Percentiles rank a stretch among this genome's conserved stretches.
These are phyloP conservation scores for Lagerstroemia speciosa DNA, from an alignment of 345 rosid genomes.

Conservation along the genomic window DNA sequence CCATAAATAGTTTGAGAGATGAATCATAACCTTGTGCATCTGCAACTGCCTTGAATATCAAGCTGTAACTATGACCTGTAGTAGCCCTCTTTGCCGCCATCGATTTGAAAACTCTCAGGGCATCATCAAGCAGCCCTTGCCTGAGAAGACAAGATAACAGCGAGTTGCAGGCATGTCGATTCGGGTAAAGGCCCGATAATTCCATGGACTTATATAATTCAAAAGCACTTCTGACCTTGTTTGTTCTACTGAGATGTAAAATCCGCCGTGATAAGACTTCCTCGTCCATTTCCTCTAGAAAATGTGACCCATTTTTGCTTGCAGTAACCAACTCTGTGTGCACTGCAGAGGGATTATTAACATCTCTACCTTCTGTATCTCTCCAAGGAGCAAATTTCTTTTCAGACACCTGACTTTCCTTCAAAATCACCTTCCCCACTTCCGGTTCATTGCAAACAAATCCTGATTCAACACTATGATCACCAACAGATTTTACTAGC, in stretches of 20 bases:
- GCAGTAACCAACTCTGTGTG: neutral
- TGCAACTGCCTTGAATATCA: constrained; percentile 60
- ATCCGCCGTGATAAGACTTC: constrained; percentile 54
- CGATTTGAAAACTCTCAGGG: constrained; percentile 42
- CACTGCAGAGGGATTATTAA: constrained; percentile 6
- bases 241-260: constrained; percentile 59
- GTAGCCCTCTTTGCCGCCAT: constrained; percentile 38
- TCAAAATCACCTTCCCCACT: neutral
- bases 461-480: constrained; percentile 9
- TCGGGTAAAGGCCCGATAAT: constrained; percentile 34
- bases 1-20: constrained; percentile 45
- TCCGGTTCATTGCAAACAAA: constrained; percentile 15
- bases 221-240: constrained; percentile 61
- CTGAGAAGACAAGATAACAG: constrained; percentile 61
- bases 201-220: constrained; percentile 57
- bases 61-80: constrained; percentile 56
- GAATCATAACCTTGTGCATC: constrained; percentile 40
- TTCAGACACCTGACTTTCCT: neutral
- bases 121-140: constrained; percentile 30
- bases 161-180: constrained; percentile 58
- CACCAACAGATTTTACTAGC: neutral
- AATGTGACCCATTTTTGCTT: constrained; percentile 25
- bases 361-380: constrained; percentile 12
- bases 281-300: constrained; percentile 61
- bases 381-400: neutral